Conservation (phyloP, 495 filamentous ascomycete genomes). For the Platismatia glauca region DNA sequence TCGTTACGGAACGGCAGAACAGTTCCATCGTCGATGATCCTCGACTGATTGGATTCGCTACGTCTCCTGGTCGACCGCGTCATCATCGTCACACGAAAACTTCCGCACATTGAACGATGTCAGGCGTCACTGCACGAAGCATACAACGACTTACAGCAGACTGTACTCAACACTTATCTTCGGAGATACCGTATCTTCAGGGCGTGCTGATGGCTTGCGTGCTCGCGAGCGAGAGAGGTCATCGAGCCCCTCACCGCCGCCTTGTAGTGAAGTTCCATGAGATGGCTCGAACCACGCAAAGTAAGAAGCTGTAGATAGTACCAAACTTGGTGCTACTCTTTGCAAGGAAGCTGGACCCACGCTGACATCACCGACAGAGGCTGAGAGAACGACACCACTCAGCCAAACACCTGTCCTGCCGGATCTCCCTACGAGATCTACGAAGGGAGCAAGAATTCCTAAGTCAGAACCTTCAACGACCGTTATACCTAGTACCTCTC, state of each 20-base stretch:
- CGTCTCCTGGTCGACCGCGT: background rate
- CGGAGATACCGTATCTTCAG: background rate
- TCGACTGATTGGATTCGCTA: background rate
- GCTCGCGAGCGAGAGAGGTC: background rate
- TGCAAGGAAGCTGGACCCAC: background rate
- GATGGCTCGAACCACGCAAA: background rate
- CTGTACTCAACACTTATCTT: background rate
- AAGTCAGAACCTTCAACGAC: background rate
- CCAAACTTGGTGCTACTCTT: background rate
- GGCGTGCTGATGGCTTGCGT: background rate
- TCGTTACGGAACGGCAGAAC: background rate
- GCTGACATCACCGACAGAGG: background rate
- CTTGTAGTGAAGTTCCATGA: background rate
- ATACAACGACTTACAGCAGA: background rate
- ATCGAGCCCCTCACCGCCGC: background rate
- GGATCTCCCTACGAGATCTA: background rate
- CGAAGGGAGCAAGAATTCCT: background rate
- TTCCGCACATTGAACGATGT: background rate
- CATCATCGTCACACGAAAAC: background rate
- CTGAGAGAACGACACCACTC: no score
- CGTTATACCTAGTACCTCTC: background rate
- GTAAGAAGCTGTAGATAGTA: background rate
- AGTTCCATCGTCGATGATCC: background rate
- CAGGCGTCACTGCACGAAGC: background rate
- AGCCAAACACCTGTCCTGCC: background rate